A percentile compares a stretch with the other conserved stretches of the same genome.
These are phyloP conservation scores for Euptelea pleiosperma DNA, from an alignment of 164 flowering plant genomes.

Conservation along the genomic window DNA sequence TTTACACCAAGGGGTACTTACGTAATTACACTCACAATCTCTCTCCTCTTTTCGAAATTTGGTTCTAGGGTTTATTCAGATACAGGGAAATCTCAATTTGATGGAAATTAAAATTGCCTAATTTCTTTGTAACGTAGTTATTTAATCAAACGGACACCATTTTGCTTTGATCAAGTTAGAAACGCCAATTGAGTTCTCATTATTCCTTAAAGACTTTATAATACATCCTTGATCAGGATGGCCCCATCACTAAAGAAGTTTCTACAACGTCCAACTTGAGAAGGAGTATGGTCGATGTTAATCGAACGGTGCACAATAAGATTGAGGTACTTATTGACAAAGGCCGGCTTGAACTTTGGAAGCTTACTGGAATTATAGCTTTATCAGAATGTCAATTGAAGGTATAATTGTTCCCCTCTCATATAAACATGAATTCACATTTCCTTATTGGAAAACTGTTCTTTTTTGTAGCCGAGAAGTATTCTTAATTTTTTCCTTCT, in stretches of 20 bases:
- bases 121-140: no score
- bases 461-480: no score
- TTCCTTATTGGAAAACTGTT: no score
- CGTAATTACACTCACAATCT: neutral
- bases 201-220: neutral
- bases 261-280: slow-evolving; percentile 26
- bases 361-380: slow-evolving; percentile 65
- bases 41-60: neutral
- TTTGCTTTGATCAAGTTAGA: neutral
- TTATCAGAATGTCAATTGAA: slow-evolving; percentile 53
- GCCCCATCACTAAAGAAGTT: slow-evolving; percentile 59
- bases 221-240: slow-evolving; percentile 49
- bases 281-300: slow-evolving; percentile 12
- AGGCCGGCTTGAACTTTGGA: slow-evolving; percentile 59
- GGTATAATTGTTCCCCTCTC: no score
- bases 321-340: slow-evolving; percentile 29
- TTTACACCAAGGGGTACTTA: slow-evolving; percentile 89
- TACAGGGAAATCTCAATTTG: no score
- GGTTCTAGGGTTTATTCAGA: slow-evolving; percentile 1
- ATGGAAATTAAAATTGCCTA: no score
- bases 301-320: slow-evolving; percentile 13
- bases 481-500: no score
- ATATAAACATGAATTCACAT: no score
- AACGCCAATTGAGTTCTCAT: neutral
- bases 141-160: neutral